Percentiles rank a stretch among this genome's conserved stretches.
These are phyloP conservation scores for Myotisia sp. DNA, from an alignment of 2,329 filamentous ascomycete species.

Conservation along the genomic window DNA sequence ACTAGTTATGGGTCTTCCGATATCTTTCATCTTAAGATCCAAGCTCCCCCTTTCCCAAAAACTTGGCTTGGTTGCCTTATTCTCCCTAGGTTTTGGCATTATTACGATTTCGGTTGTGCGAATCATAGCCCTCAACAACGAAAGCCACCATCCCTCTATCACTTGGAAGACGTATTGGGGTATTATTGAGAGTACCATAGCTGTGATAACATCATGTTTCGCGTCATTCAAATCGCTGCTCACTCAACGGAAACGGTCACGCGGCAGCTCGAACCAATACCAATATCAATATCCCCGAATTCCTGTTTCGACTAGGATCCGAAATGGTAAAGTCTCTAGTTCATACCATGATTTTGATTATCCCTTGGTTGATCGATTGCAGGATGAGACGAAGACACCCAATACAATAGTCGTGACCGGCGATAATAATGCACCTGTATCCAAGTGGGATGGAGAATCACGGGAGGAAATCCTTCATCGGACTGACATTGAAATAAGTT, in stretches of 20 bases:
- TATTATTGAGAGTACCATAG: constrained; percentile 7
- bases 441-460: constrained; percentile 5
- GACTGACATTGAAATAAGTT: constrained; percentile 10
- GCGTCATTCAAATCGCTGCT: constrained; percentile 11
- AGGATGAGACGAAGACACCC: constrained; percentile 1
- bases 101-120: constrained; percentile 7
- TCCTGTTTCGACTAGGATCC: no score
- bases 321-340: neutral
- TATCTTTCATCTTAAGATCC: constrained; percentile 7
- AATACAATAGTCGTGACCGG: no score
- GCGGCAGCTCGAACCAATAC: no score
- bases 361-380: neutral
- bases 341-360: neutral
- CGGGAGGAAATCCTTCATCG: constrained; percentile 9
- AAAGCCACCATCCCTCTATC: constrained; percentile 3
- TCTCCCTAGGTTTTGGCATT: constrained; percentile 6
- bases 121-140: constrained; percentile 6
- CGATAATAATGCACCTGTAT: neutral
- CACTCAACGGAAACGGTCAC: constrained; percentile 7
- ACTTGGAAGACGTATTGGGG: constrained; percentile 9
- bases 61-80: constrained; percentile 5
- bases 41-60: constrained; percentile 6
- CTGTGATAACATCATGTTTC: constrained; percentile 10
- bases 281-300: no score
- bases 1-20: constrained; percentile 7